Conservation (phyloP, 768 basidiomycete genomes). For the Mycena venus region DNA sequence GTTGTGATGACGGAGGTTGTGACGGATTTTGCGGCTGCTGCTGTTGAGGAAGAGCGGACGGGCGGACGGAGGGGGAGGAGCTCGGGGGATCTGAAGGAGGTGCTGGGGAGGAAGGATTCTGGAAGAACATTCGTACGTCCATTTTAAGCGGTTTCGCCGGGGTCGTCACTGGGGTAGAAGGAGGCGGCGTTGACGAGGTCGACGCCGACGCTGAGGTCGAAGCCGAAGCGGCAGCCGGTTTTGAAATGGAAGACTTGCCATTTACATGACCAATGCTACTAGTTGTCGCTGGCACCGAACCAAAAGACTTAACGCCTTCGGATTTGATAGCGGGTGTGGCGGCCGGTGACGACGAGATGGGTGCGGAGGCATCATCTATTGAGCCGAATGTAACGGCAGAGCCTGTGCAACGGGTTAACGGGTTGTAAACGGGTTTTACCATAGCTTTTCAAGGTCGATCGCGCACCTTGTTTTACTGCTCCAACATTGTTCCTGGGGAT, state of each 20-base stretch:
- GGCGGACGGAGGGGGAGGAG: slow-evolving; percentile 69
- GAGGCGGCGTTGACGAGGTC: slow-evolving; percentile 39
- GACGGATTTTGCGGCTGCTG: slow-evolving; percentile 50
- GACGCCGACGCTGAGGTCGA: slow-evolving; percentile 49
- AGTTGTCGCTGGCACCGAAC: slow-evolving; percentile 73
- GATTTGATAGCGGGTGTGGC: slow-evolving; percentile 73
- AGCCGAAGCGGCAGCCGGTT: slow-evolving; percentile 49
- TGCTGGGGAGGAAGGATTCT: slow-evolving; percentile 63
- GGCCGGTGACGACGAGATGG: slow-evolving; percentile 88
- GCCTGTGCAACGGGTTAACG: slow-evolving; percentile 57
- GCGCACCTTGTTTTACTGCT: slow-evolving; percentile 76
- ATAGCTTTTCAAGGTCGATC: slow-evolving; percentile 27
- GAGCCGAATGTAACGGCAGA: slow-evolving; percentile 90
- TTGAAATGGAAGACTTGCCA: slow-evolving; percentile 69
- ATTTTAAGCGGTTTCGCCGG: slow-evolving; percentile 55
- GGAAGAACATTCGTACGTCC: slow-evolving; percentile 75
- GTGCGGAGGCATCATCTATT: slow-evolving; percentile 83
- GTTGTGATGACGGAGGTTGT: slow-evolving; percentile 55
- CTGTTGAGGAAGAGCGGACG: slow-evolving; percentile 67
- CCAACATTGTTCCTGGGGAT: slow-evolving; percentile 76
- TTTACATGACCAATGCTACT: slow-evolving; percentile 66
- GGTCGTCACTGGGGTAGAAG: slow-evolving; percentile 32
- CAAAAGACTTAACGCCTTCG: slow-evolving; percentile 86
- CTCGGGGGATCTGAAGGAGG: slow-evolving; percentile 66
- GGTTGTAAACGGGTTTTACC: slow-evolving; percentile 24